Percentiles rank a stretch among this genome's conserved stretches.
phyloP scores from a whole-genome alignment of 306 rosid species.

The Dryas drummondii region DNA sequence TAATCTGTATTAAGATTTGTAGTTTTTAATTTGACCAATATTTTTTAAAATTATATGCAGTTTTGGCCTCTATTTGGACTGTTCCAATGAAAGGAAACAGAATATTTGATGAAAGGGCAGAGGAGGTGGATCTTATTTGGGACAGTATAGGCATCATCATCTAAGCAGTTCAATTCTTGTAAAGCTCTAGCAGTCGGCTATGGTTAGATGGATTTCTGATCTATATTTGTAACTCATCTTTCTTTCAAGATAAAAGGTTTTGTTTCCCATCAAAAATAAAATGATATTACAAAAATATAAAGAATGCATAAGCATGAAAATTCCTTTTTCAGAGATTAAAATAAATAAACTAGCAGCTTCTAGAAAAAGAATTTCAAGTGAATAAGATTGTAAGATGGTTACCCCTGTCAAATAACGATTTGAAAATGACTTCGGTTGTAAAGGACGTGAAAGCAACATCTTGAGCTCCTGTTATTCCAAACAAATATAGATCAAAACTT shows the following conservation, averaged over 20 bases:
- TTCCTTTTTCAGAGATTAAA: background rate
- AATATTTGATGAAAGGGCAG: no score
- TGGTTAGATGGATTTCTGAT: background rate
- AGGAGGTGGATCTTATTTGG: no score
- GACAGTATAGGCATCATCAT: no score
- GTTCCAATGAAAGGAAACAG: no score
- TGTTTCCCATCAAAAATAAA: background rate
- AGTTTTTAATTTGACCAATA: no score
- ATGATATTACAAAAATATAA: background rate
- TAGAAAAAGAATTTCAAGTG: background rate
- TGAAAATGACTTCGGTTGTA: constrained; percentile 81
- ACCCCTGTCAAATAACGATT: constrained; percentile 93
- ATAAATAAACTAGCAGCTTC: background rate
- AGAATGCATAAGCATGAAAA: background rate
- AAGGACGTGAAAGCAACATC: constrained; percentile 65
- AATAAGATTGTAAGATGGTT: constrained; percentile 20
- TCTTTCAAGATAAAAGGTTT: background rate
- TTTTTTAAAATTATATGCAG: no score
- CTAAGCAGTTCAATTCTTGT: background rate
- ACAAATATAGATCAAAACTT: constrained; percentile 14
- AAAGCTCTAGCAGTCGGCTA: background rate
- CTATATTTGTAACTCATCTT: background rate
- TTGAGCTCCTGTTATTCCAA: constrained; percentile 67
- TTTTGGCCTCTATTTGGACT: no score
- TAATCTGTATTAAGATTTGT: no score